Base-by-base conservation (phyloP, 306 rosid species). In the Cucurbita maxima region DNA sequence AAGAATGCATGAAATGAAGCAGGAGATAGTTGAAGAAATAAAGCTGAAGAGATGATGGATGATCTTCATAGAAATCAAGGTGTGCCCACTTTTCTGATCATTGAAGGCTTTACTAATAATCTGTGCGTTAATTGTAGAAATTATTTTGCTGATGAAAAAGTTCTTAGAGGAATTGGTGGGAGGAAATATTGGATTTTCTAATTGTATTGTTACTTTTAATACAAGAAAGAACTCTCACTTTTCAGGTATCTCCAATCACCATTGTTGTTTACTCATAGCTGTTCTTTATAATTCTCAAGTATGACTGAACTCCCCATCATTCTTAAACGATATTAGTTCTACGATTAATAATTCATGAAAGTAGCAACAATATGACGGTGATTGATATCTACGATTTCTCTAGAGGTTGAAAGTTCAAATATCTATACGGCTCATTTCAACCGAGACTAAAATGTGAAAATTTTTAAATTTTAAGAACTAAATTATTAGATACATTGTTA, bases 201-300 rank as follows among this genome's bases (percentile, higher is more conserved):
- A 51, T 48, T 70, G 74, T 43, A 20, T 70, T 70, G 74, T 51
- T 70, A 50, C 45, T 70, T 34, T 15, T 70, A 50, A 34, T 70
- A 51, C 74, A 70, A 50, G 74, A 70, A 70, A 51, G 30, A 22
- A 22, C 61, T 56, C 73, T 51, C 43, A 69, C 58, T 67, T 67
- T 19, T 45, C 1, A 18, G 34, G 8, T 55, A 19, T 19, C 67
- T 59, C 44, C 36, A 15, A 30, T 30, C 36, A 13, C 19, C 41
- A 16, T 38, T 38, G 6, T 25, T 25, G 25, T 25, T 25, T 25
- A 25, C 25, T 25, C 25, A 25, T 25, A 25, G 25, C 25, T 25
- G 25, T 47, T 61, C 34, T 30, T 30, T 30, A 30, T 30, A 30
- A 30, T 30, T 30, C 34, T n/a, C n/a, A n/a, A n/a, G n/a, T n/a